These are phyloP conservation scores for Podaxis pistillaris DNA, from an alignment of 768 basidiomycete species.

Conservation along the genomic window DNA sequence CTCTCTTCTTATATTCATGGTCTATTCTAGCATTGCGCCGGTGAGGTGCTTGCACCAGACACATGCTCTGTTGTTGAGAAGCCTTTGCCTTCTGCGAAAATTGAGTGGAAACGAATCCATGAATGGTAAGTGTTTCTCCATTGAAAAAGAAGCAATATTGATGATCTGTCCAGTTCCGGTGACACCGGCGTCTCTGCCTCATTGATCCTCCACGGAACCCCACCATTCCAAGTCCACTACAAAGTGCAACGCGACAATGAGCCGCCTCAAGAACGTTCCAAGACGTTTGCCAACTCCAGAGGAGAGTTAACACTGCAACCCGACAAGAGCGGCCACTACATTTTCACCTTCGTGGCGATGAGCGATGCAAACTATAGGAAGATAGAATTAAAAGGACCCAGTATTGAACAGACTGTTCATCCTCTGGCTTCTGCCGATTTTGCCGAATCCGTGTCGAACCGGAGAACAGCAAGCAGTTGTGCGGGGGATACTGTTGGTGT, in stretches of 20 bases:
- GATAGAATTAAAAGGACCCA: slow-evolving; percentile 69
- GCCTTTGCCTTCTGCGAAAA: slow-evolving; percentile 78
- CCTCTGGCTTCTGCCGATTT: slow-evolving; percentile 83
- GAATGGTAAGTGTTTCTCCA: slow-evolving; percentile 62
- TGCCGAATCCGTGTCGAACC: slow-evolving; percentile 44
- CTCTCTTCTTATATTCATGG: slow-evolving; percentile 12
- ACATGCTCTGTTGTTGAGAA: slow-evolving; percentile 73
- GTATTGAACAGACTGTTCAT: slow-evolving; percentile 87
- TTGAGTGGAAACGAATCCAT: slow-evolving; percentile 86
- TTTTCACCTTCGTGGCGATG: slow-evolving; percentile 75
- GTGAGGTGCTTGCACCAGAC: slow-evolving; percentile 83
- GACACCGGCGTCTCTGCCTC: slow-evolving; percentile 91
- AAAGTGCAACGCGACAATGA: slow-evolving; percentile 70
- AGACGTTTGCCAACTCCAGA: slow-evolving; percentile 65
- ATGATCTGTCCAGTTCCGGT: slow-evolving; percentile 56
- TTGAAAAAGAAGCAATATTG: not conserved
- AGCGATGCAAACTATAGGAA: slow-evolving; percentile 85
- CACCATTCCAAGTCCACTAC: slow-evolving; percentile 87
- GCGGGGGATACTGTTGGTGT: slow-evolving; percentile 73
- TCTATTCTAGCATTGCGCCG: slow-evolving; percentile 59
- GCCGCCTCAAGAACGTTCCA: slow-evolving; percentile 52
- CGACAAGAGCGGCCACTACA: slow-evolving; percentile 85
- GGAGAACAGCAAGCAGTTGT: slow-evolving; percentile 69
- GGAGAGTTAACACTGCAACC: slow-evolving; percentile 86
- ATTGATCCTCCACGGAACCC: slow-evolving; percentile 81